Evolutionary conservation across 1,284 basidiomycete species (phyloP), one percentile per base, ranked within the genome.

Genomic region (Dichomitus squalens): DNA sequence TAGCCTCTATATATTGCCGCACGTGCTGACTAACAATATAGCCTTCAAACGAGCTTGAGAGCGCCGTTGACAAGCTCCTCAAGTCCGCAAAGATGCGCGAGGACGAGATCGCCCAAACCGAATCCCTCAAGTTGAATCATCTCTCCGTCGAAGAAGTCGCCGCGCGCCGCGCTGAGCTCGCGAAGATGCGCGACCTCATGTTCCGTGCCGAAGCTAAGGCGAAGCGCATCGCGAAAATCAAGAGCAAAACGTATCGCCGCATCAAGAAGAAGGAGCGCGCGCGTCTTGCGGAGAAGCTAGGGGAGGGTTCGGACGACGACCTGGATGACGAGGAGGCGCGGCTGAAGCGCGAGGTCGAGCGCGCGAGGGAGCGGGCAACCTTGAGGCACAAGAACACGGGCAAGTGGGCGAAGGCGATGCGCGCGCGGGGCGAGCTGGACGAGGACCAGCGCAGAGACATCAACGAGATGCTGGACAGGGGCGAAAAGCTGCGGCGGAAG

Each of bases 191-290:
- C 31, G 95, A 98, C 66, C 81, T 98, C 48, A 92, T 96, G 81
- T 98, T 97, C 78, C 87, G 96, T 4, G 94, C 93, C 0, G 96
- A 99, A 68, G 79, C 87, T 36, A 96, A 96, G 72, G 93, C 95
- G 9, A 93, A 92, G 69, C 86, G 96, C 11, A 82, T 97, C 8
- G 86, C 90, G 38, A 98, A 97, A 76, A 98, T 99, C 77, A 98
- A 99, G 80, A 92, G 88, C 73, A 98, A 96, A 75, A 87, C 93
- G 3, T 98, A 94, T 71, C 82, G 95, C 36, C 90, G 92, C 66
- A 82, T 98, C 48, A 87, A 88, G 67, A 83, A 93, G 71, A 93
- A 92, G 72, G 88, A 87, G 73, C 83, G 79, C 64, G 88, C 85
- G 68, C 84, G 81, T 66, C 71, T 83, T 43, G 80, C 64, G 75